Evolutionary conservation across 2,329 filamentous ascomycete species (phyloP), one percentile per base, ranked within the genome.

Genomic region (Amauroascus verrucosus): DNA sequence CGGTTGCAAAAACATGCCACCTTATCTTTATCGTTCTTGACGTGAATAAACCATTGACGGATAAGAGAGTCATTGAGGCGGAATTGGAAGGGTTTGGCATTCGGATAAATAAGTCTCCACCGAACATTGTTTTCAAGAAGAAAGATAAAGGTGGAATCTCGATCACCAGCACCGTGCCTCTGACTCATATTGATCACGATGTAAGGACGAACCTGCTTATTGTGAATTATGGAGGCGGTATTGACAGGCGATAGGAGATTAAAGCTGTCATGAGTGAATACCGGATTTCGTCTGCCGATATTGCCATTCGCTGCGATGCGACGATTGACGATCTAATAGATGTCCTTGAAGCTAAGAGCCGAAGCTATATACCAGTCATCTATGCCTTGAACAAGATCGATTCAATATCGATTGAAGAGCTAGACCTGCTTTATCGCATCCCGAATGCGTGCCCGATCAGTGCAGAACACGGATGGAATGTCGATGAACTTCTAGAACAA

Each of bases 301-400:
- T 98, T 65, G 88, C 91, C 46, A 97, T 98, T 69, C 86, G 93
- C 59, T 98, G 93, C 71, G 93, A 98, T 70, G 93, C 93, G 54
- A 98, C 93, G 1, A 83, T 98, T 58, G 93, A 98, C 71, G 93
- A 98, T 70, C 72, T 98, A 59, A 98, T 98, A 66, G 93, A 98
- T 70, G 75, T 98, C 18, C 80, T 98, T 44, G 93, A 98, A 71
- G 91, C 91, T 45, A 95, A 88, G 77, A 88, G 85, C 67, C 81
- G 93, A 71, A 89, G 87, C 68, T 98, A 98, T 69, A 97, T 98
- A 60, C 93, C 93, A n/a, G 93, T 97, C 59, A 88, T 98, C 52
- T 98, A 98, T 73, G 93, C 94, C 40, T 79, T 98, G 64, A 98
- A 98, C 80, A 98, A 98, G 77, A 98, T 98, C 62, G 93, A 98